Evolutionary conservation across 2,329 filamentous ascomycete species (phyloP).

Genomic region (Penicillium griseofulvum): DNA sequence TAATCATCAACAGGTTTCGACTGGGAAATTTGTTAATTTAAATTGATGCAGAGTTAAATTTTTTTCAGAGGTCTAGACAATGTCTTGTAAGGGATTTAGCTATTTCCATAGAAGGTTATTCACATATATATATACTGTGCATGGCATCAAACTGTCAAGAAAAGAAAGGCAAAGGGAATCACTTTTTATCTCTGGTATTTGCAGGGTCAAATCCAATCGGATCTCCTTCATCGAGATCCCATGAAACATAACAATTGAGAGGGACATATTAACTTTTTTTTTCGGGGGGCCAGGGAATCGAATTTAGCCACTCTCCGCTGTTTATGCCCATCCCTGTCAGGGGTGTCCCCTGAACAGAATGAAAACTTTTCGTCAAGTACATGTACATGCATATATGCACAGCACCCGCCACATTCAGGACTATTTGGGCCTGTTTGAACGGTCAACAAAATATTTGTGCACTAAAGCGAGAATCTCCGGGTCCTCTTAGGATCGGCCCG

Average conservation of each 20-base stretch:
- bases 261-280: constrained; percentile 1
- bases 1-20: constrained; percentile 6
- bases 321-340: constrained; percentile 9
- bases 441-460: constrained; percentile 12
- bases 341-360: constrained; percentile 6
- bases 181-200: neutral
- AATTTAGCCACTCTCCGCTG: constrained; percentile 1
- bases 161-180: neutral
- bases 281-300: neutral
- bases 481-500: constrained; percentile 14
- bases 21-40: neutral
- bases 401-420: constrained; percentile 13
- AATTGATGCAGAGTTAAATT: constrained; percentile 4
- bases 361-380: constrained; percentile 11
- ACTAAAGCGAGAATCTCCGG: constrained; percentile 9
- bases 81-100: neutral
- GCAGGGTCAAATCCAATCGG: constrained; percentile 12
- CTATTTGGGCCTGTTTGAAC: constrained; percentile 5
- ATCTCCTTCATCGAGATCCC: constrained; percentile 1
- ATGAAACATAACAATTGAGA: constrained; percentile 2
- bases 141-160: neutral
- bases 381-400: constrained; percentile 18
- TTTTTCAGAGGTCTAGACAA: neutral
- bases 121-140: neutral
- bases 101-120: neutral